These are phyloP conservation scores for Solanum chacoense DNA, from an alignment of 305 asterid species.

Conservation along the genomic window DNA sequence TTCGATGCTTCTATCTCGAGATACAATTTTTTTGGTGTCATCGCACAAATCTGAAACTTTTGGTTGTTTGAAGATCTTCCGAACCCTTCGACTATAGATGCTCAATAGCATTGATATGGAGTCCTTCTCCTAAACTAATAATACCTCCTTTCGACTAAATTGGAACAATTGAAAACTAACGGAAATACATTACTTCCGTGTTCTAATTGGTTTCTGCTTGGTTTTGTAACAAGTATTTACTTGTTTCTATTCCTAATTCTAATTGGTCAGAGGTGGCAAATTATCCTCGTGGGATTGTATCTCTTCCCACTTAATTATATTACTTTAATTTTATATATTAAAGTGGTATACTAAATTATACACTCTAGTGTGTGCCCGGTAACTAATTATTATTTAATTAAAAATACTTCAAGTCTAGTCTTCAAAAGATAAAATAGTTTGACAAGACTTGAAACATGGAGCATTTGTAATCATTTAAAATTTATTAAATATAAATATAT, in stretches of 20 bases:
- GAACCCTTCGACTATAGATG: neutral
- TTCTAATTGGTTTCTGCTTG: neutral
- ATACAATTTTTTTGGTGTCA: too few relatives aligned
- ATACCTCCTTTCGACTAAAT: neutral
- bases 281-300: neutral
- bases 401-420: too few relatives aligned
- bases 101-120: neutral
- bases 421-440: too few relatives aligned
- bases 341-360: too few relatives aligned
- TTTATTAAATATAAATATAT: too few relatives aligned
- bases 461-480: too few relatives aligned
- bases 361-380: too few relatives aligned
- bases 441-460: too few relatives aligned
- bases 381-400: too few relatives aligned
- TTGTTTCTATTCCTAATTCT: neutral
- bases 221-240: neutral
- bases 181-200: neutral
- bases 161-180: neutral
- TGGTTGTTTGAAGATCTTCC: neutral
- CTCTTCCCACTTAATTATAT: neutral
- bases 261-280: neutral
- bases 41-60: too few relatives aligned
- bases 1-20: too few relatives aligned
- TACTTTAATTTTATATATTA: too few relatives aligned
- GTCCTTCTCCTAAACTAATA: neutral